phyloP scores from a whole-genome alignment of 352 stramenopile species.

The Phytophthora sansomeana region DNA sequence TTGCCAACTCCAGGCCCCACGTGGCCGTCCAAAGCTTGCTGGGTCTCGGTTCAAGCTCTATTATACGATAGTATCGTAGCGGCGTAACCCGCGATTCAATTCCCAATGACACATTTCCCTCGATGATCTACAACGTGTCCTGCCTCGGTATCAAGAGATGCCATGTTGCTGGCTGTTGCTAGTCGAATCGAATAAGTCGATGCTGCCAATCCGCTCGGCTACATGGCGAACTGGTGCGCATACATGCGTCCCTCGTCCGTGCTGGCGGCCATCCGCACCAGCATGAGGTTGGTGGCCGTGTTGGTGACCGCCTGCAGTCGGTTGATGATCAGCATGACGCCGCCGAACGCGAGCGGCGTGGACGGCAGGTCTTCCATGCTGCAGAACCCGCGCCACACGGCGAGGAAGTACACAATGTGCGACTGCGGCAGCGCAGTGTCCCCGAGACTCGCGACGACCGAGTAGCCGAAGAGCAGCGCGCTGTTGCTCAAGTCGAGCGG shows the following conservation, averaged over 20 bases:
- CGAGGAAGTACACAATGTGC: constrained; percentile 66
- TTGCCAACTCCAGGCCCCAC: no score
- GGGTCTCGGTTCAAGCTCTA: no score
- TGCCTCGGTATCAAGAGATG: no score
- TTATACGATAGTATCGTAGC: no score
- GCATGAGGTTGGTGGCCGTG: constrained; percentile 61
- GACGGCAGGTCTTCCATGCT: constrained; percentile 50
- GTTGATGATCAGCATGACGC: constrained; percentile 52
- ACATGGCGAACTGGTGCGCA: constrained; percentile 37
- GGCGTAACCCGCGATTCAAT: no score
- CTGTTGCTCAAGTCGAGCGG: constrained; percentile 38
- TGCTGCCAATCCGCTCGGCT: no score
- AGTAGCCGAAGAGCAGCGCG: constrained; percentile 58
- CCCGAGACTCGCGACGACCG: constrained; percentile 53
- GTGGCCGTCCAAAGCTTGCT: no score
- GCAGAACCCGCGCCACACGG: constrained; percentile 62
- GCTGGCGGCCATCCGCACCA: constrained; percentile 66
- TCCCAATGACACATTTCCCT: no score
- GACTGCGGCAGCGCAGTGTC: constrained; percentile 52
- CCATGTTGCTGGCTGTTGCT: no score
- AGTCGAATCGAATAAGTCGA: no score
- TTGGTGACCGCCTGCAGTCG: constrained; percentile 57
- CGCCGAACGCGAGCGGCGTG: constrained; percentile 49
- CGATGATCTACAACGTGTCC: no score
- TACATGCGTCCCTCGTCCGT: constrained; percentile 52